Base-by-base conservation (phyloP, 2,329 filamentous ascomycete species). In the Epichloe glyceriae region DNA sequence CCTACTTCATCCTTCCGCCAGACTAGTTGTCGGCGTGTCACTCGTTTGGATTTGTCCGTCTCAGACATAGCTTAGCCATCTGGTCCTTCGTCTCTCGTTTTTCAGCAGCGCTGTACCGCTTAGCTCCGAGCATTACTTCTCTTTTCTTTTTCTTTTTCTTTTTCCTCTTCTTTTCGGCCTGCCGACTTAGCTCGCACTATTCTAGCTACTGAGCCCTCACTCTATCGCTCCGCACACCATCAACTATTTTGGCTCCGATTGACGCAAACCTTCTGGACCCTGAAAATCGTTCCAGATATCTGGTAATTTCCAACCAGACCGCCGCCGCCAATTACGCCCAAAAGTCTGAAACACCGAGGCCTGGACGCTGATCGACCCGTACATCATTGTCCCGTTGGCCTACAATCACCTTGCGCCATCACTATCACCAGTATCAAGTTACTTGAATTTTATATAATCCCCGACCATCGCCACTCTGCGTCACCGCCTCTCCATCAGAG, bases 11-110 rank as follows among this genome's bases (percentile, higher is more conserved):
- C 19, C 38, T 49, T 26, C 19, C 49, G 52, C 33, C 46, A 37
- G 49, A 49, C 46, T 19, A 4, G 8, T 14, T 39, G 46, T 51
- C 33, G 50, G 49, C 52, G 45, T 53, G 49, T 42, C 52, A 51
- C 39, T 53, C 49, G 26, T 46, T 53, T 51, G 11, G 14, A 26
- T 42, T n/a, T 22, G 19, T 37, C 22, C 44, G 33, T 19, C 38
- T 42, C n/a, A 20, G 38, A 26, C n/a, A 20, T 42, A 8, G 35
- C 22, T 22, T 38, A n/a, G 26, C 20, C 34, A 33, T 47, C 26
- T 30, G 6, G 22, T 40, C 47, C 17, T 37, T 41, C 50, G 39
- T 30, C 15, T 7, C 40, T 45, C 46, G 43, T 33, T 34, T 17
- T 38, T 26, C 34, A 17, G 10, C 44, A 44, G 7, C 43, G 35